A percentile compares a stretch with the other conserved stretches of the same genome.
Conservation (phyloP, 202 grass and related monocot genomes). For the Bolboschoenoplectus hybrid region DNA sequence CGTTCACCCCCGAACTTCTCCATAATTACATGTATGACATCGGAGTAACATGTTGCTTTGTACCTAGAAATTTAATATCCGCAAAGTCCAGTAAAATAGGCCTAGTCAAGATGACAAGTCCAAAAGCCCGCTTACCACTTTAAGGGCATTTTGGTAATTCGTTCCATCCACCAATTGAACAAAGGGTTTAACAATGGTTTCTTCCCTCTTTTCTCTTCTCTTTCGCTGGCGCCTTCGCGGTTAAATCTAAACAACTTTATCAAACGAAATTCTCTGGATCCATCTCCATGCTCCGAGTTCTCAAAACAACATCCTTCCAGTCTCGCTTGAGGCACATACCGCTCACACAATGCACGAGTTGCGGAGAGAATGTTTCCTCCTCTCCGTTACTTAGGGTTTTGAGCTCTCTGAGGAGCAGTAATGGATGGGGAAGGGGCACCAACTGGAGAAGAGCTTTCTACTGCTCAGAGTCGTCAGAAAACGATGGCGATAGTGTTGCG, state of each 20-base stretch:
- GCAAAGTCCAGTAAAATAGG: neutral
- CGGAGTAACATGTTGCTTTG: neutral
- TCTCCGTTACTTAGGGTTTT: conserved; percentile 69
- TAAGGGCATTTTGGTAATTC: conserved; percentile 35
- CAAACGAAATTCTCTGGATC: neutral
- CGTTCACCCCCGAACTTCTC: neutral
- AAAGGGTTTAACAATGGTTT: conserved; percentile 51
- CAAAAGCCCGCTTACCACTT: neutral
- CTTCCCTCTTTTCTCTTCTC: neutral
- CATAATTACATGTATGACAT: neutral
- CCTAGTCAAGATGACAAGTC: neutral
- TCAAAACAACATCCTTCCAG: conserved; percentile 26
- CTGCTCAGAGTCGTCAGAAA: conserved; percentile 59
- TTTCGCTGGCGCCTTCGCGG: neutral
- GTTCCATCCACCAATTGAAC: neutral
- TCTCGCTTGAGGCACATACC: conserved; percentile 38
- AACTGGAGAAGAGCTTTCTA: conserved; percentile 56
- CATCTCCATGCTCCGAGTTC: conserved; percentile 50
- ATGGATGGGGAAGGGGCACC: conserved; percentile 33
- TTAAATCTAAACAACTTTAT: neutral
- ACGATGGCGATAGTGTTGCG: conserved; percentile 44
- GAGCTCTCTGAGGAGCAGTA: conserved; percentile 43
- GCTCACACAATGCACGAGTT: conserved; percentile 36
- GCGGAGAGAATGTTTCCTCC: conserved; percentile 31
- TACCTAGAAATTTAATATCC: neutral